Base-by-base conservation (phyloP, 441 rosid genomes). In the Capsella rubella region DNA sequence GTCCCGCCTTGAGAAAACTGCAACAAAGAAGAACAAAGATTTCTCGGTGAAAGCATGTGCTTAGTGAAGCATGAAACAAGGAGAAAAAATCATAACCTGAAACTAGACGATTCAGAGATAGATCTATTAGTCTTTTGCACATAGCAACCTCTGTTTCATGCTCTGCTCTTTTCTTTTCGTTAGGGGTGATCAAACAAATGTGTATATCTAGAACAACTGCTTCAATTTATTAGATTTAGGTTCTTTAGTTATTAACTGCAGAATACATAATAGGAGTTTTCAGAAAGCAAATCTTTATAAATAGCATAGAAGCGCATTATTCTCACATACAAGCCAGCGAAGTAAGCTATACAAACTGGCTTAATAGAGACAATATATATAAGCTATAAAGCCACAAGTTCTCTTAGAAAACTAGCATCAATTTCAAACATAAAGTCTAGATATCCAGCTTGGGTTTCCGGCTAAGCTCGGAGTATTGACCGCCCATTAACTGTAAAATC, bases 401-500 rank as follows among this genome's bases (percentile, higher is more conserved):
- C 58, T 65, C 67, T 69, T 55, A 11, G 16, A 68, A 27, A 18
- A 68, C 69, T 74, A 59, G 49, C 68, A 59, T 31, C 67, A 67
- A 51, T 14, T 56, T 43, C n/a, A 66, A 53, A 45, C 64, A 31
- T 49, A 42, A 47, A 42, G 59, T 68, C 85, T 87, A 94, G 69
- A 79, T 75, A 71, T 94, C 99, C 74, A 89, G 94, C 83, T 86
- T 92, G 1, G 97, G 97, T 80, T 92, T 94, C 45, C 92, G 84
- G 92, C 97, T 94, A 67, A 94, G 79, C 76, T 94, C 97, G 0
- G 91, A 87, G 87, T 90, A 92, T 34, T 78, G 89, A 46, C 97
- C 99, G 3, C 97, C 99, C 97, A 94, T 92, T 60, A 85, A 86
- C 85, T 88, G 92, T 85, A 94, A 84, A 74, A 92, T 88, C 87